Evolutionary conservation across 768 basidiomycete species (phyloP).

Genomic region (Lactarius indigo): DNA sequence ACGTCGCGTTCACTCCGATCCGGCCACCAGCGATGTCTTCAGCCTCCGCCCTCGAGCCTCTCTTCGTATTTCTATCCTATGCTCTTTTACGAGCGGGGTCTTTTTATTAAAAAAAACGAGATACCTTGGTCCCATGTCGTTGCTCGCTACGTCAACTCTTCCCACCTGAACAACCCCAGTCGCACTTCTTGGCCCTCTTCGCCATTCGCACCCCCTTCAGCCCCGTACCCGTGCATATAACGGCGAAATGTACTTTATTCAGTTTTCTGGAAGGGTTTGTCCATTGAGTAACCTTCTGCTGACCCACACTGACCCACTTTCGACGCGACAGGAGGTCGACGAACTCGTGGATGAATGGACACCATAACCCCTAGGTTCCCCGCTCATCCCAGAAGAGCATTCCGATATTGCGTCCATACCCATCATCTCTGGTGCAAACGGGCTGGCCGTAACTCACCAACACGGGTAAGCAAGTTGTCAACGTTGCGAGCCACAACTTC

Average conservation of each 20-base stretch:
- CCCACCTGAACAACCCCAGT: constrained; percentile 94
- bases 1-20: background rate
- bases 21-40: constrained; percentile 32
- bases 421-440: constrained; percentile 72
- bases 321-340: constrained; percentile 76
- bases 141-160: constrained; percentile 89
- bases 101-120: constrained; percentile 64
- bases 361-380: constrained; percentile 75
- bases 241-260: constrained; percentile 82
- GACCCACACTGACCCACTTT: background rate
- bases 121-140: constrained; percentile 81
- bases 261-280: constrained; percentile 76
- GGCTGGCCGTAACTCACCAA: constrained; percentile 73
- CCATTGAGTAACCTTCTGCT: background rate
- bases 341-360: constrained; percentile 95
- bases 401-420: constrained; percentile 74
- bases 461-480: constrained; percentile 70
- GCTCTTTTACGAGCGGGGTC: constrained; percentile 56
- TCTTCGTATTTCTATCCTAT: constrained; percentile 64
- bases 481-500: constrained; percentile 91
- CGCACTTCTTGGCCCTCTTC: constrained; percentile 61
- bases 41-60: constrained; percentile 41
- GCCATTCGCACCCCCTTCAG: constrained; percentile 85
- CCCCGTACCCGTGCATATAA: constrained; percentile 84
- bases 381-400: constrained; percentile 55